These are phyloP conservation scores for Hanseniaspora occidentalis DNA, from an alignment of 805 yeast species.

Conservation along the genomic window DNA sequence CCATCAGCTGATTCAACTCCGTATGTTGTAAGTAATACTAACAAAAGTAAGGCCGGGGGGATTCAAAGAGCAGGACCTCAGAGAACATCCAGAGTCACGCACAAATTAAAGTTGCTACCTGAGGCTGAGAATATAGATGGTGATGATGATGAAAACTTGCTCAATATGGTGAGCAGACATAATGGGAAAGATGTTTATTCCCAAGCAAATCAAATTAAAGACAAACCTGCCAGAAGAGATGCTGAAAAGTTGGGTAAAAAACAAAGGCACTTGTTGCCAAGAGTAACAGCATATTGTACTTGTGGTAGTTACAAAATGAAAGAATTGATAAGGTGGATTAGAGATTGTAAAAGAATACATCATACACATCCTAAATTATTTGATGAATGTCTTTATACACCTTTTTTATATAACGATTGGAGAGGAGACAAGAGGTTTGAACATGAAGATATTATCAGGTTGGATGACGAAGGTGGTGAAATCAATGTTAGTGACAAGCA, in stretches of 20 bases:
- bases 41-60: not conserved
- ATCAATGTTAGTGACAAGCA: constrained; percentile 70
- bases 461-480: constrained; percentile 93
- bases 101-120: constrained; percentile 60
- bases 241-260: constrained; percentile 84
- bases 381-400: constrained; percentile 92
- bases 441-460: constrained; percentile 40
- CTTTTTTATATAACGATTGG: constrained; percentile 74
- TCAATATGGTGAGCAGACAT: constrained; percentile 18
- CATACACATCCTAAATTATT: constrained; percentile 77
- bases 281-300: constrained; percentile 94
- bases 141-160: constrained; percentile 32
- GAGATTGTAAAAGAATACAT: constrained; percentile 59
- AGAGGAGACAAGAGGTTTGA: constrained; percentile 37
- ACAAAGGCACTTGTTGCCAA: constrained; percentile 64
- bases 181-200: constrained; percentile 51
- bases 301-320: constrained; percentile 87
- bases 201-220: constrained; percentile 73
- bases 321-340: constrained; percentile 74
- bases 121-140: not conserved
- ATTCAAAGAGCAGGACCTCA: constrained; percentile 50
- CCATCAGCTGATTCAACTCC: not conserved
- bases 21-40: not conserved
- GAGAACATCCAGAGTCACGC: constrained; percentile 61
- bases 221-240: constrained; percentile 80